Conservation (phyloP, 2,329 filamentous ascomycete genomes). For the Aureobasidium subglaciale region DNA sequence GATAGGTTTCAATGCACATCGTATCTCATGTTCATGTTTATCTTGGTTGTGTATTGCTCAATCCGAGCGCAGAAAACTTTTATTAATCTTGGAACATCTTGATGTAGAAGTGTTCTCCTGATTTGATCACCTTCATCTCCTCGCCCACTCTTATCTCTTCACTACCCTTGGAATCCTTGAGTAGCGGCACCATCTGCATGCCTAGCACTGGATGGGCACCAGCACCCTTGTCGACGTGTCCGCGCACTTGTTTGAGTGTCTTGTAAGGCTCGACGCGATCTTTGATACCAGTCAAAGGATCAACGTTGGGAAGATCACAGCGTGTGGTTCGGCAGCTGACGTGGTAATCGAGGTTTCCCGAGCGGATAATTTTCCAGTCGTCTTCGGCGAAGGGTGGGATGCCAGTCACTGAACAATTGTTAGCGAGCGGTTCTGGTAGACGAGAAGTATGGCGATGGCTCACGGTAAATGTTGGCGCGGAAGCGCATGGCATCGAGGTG, state of each 20-base stretch:
- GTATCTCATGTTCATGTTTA: too few species aligned
- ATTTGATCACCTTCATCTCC: slow-evolving; percentile 31
- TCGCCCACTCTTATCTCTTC: slow-evolving; percentile 29
- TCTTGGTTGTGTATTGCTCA: too few species aligned
- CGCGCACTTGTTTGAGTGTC: slow-evolving; percentile 24
- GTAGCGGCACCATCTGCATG: slow-evolving; percentile 28
- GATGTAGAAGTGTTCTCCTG: slow-evolving; percentile 29
- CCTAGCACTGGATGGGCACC: slow-evolving; percentile 27
- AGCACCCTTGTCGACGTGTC: slow-evolving; percentile 25
- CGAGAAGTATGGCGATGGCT: slow-evolving; percentile 18
- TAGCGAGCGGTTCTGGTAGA: background rate
- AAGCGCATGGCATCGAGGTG: slow-evolving; percentile 58
- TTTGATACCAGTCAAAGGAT: slow-evolving; percentile 51
- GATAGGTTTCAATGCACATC: too few species aligned
- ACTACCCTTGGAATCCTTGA: slow-evolving; percentile 29
- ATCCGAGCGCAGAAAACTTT: slow-evolving; percentile 1
- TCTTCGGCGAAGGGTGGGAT: slow-evolving; percentile 62
- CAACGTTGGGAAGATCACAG: slow-evolving; percentile 65
- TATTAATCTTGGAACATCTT: slow-evolving; percentile 10
- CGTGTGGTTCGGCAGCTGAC: slow-evolving; percentile 59
- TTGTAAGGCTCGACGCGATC: slow-evolving; percentile 27
- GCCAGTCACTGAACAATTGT: slow-evolving; percentile 47
- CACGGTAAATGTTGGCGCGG: slow-evolving; percentile 64
- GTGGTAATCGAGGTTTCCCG: slow-evolving; percentile 43
- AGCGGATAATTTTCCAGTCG: slow-evolving; percentile 55